These are phyloP conservation scores for Camelina hispida DNA, from an alignment of 345 rosid species.

Conservation along the genomic window DNA sequence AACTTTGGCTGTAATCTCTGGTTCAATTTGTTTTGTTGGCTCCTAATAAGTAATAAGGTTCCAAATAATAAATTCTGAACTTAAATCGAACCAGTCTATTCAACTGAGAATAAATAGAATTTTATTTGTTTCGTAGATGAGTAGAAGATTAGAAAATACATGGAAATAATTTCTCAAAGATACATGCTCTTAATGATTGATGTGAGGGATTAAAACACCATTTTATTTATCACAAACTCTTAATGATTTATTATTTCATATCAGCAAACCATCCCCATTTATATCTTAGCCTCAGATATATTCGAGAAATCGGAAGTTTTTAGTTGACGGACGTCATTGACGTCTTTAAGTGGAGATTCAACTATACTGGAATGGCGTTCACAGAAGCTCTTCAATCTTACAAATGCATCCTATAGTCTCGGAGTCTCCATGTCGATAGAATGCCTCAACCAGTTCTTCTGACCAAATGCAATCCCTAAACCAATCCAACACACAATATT, in stretches of 20 bases:
- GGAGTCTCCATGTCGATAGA: constrained; percentile 41
- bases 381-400: constrained; percentile 37
- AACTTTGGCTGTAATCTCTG: too few relatives aligned
- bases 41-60: background rate
- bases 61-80: background rate
- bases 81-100: background rate
- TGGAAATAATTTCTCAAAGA: background rate
- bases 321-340: background rate
- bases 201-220: background rate
- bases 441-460: constrained; percentile 37
- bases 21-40: background rate
- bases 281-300: background rate
- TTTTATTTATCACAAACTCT: background rate
- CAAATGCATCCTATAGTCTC: constrained; percentile 33
- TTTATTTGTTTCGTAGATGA: too few relatives aligned
- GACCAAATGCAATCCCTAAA: constrained; percentile 65
- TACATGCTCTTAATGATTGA: background rate
- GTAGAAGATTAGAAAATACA: background rate
- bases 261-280: background rate
- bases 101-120: background rate
- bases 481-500: background rate
- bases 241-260: background rate
- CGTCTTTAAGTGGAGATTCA: background rate
- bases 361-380: constrained; percentile 1
- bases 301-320: background rate